Percentiles rank a stretch among this genome's conserved stretches.
These are phyloP conservation scores for Radiomyces spectabilis DNA, from an alignment of 192 early-diverging fungal genomes.

Conservation along the genomic window DNA sequence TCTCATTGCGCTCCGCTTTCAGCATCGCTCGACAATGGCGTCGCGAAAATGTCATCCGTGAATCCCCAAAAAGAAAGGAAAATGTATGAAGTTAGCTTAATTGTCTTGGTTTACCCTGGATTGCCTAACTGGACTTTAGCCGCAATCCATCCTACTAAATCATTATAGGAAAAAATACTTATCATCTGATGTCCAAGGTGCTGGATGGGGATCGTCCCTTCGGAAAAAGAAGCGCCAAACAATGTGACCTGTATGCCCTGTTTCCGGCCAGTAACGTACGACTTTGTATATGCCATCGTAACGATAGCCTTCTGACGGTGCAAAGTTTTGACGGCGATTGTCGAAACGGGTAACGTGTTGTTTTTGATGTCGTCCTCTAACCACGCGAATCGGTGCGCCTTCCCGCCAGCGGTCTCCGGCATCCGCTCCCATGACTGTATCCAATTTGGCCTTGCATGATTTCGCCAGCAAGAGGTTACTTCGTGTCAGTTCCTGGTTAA, in stretches of 20 bases:
- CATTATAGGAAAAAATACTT: background rate
- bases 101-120: no score
- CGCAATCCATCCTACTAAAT: no score
- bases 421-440: conserved; percentile 25
- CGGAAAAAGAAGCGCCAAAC: conserved; percentile 53
- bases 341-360: conserved; percentile 30
- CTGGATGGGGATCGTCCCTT: conserved; percentile 51
- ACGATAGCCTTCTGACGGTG: conserved; percentile 41
- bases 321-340: conserved; percentile 30
- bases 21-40: background rate
- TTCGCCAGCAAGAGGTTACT: conserved; percentile 49
- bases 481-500: conserved; percentile 52
- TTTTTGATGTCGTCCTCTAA: conserved; percentile 37
- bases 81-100: background rate
- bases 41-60: background rate
- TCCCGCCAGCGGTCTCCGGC: conserved; percentile 39
- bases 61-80: background rate
- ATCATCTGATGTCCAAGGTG: conserved; percentile 53
- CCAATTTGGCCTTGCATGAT: conserved; percentile 40
- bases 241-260: conserved; percentile 32
- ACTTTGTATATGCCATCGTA: conserved; percentile 59
- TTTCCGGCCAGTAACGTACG: conserved; percentile 50
- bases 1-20: background rate
- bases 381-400: conserved; percentile 45
- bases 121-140: no score